Base-by-base conservation (phyloP, 108 stramenopile species). In the Nannochloropsis salina region DNA sequence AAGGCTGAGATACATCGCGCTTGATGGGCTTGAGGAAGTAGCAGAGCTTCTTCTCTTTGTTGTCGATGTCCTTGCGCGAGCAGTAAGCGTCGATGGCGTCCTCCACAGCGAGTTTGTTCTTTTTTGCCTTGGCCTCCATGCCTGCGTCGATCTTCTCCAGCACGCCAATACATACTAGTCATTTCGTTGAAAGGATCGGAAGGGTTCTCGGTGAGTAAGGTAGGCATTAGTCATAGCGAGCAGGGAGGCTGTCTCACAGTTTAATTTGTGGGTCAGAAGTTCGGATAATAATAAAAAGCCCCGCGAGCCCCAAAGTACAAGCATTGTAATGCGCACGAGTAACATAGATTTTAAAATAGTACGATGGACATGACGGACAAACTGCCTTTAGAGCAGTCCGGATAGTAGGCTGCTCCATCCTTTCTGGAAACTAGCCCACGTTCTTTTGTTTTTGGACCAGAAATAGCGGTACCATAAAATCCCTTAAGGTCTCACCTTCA, bases 1-100 rank as follows among this genome's bases (percentile, higher is more conserved):
- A 96, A 6, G 97, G 96, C 87, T 97, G 97, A 8, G 96, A 95
- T 9, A 97, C 92, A 86, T 95, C 95, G 22, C 95, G 93, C 91
- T 98, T 97, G 91, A 99, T 97, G 47, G 99, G 97, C 88, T 94
- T 92, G 86, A 99, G 92, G 92, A 95, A 98, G 90, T 99, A 99
- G 88, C 99, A 99, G n/a, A 99, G 96, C 91, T 98, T 99, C 89
- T 94, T 94, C 90, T 99, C 97, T 43, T 92, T 90, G 15, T 87
- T 83, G 2, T 87, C 40, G 41, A 81, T 86, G 42, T 89, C 85
- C 11, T 90, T 90, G 18, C 86, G 89, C 20, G 40, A 21, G 44
- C 86, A 92, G 80, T 90, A 90, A 2, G 84, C 47, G 11, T 91
- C 91, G 84, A 90, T 90, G 43, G 91, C 90, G 9, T 84, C 89